Evolutionary conservation across 768 basidiomycete species (phyloP).

Genomic region (Crucibulum laeve): DNA sequence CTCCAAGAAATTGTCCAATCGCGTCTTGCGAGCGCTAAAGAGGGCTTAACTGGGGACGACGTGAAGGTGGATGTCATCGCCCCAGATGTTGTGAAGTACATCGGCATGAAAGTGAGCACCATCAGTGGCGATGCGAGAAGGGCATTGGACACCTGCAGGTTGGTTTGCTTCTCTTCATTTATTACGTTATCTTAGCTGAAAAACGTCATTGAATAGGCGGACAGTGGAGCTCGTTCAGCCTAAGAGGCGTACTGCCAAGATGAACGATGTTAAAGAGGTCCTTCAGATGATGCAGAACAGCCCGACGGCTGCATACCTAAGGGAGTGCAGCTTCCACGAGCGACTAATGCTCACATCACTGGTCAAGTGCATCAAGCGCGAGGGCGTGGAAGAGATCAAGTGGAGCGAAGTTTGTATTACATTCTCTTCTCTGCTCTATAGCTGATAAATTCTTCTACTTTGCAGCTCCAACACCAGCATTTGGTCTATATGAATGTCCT

Average conservation of each 20-base stretch:
- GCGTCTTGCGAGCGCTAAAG: constrained; percentile 58
- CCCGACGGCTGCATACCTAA: constrained; percentile 80
- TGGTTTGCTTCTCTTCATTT: constrained; percentile 12
- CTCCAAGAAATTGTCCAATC: constrained; percentile 85
- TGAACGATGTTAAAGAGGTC: constrained; percentile 73
- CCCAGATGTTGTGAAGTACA: constrained; percentile 76
- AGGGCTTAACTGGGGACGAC: constrained; percentile 42
- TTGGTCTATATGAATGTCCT: constrained; percentile 64
- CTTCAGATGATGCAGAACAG: constrained; percentile 87
- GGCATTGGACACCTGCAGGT: constrained; percentile 91
- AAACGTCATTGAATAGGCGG: constrained; percentile 44
- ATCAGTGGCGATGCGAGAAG: constrained; percentile 94
- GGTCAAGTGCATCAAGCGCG: constrained; percentile 74
- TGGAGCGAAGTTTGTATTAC: constrained; percentile 66
- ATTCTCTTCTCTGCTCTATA: not conserved
- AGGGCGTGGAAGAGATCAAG: constrained; percentile 84
- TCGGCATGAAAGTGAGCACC: constrained; percentile 62
- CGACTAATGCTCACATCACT: constrained; percentile 83
- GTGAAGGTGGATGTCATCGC: constrained; percentile 47
- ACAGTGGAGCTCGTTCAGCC: constrained; percentile 76
- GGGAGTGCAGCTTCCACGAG: constrained; percentile 83
- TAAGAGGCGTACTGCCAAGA: constrained; percentile 47
- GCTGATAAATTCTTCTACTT: constrained; percentile 2
- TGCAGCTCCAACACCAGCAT: constrained; percentile 74
- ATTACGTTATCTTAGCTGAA: not conserved